Evolutionary conservation across 2,329 filamentous ascomycete species (phyloP), one percentile per base, ranked within the genome.

Genomic region (Penicillium sp.): DNA sequence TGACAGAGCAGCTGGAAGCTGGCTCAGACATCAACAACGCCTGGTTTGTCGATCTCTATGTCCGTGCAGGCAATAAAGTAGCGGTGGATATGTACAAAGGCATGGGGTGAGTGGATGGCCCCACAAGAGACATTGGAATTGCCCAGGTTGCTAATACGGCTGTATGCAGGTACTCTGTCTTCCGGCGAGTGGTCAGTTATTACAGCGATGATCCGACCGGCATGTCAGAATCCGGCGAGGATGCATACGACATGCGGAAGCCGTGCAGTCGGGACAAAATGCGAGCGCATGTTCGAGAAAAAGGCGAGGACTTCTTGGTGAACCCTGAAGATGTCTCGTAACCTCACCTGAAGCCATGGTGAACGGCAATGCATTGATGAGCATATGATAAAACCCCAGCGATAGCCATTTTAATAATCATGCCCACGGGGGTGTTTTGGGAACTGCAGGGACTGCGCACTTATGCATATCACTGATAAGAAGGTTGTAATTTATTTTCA

Each of bases 231-330:
- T 59, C 62, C 15, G 79, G 80, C 35, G 89, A 94, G 67, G 91
- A 97, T 71, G 93, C 91, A 13, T 93, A 87, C 64, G 93, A 98
- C 70, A 98, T 98, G 93, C 81, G 93, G 51, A 97, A 96, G 65
- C 80, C 88, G 25, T 80, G 91, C 71, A 86, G 79, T 67, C 79
- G 90, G 58, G 93, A 98, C 69, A 79, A 77, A 64, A 78, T 83
- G 40, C 70, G 77, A 42, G 78, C 86, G 64, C 87, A 94, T 66
- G 77, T 94, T 33, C 79, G 93, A 50, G 79, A 84, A 38, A 80
- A 91, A 54, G 93, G 93, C 13, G 86, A 93, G 71, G 75, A 80
- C 43, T 81, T 87, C 61, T 76, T 79, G 54, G 89, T 98, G 17
- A 73, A 78, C 33, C 87, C 90, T 2, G 81, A 87, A 45, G 87